phyloP scores from a whole-genome alignment of 2,329 filamentous ascomycete species.

The Amylocarpus encephaloides region DNA sequence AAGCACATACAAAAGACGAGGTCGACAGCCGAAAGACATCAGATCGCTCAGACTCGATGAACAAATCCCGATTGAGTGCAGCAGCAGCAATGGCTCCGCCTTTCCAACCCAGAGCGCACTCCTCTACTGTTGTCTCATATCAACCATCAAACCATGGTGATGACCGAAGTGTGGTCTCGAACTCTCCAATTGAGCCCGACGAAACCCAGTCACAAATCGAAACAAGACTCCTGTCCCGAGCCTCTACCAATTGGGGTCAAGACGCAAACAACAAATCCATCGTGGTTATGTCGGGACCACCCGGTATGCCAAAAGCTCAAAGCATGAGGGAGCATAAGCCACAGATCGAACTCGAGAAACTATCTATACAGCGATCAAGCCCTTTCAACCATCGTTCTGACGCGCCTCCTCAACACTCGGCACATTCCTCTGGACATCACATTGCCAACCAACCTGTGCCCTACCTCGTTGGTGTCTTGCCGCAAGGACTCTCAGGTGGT shows the following conservation, averaged over 20 bases:
- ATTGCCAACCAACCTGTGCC: slow-evolving; percentile 30
- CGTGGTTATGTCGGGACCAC: background rate
- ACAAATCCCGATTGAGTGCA: slow-evolving; percentile 26
- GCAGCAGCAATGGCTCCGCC: slow-evolving; percentile 31
- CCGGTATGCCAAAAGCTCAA: slow-evolving; percentile 8
- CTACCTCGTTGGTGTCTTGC: slow-evolving; percentile 50
- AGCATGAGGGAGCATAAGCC: slow-evolving; percentile 12
- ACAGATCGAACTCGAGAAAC: background rate
- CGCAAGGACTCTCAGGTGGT: slow-evolving; percentile 38
- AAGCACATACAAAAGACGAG: background rate
- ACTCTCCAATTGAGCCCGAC: background rate
- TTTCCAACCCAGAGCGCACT: slow-evolving; percentile 29
- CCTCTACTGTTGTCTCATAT: background rate
- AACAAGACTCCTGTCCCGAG: slow-evolving; percentile 17
- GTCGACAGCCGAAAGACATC: background rate
- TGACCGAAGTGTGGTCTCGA: background rate
- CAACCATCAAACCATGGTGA: slow-evolving; percentile 1
- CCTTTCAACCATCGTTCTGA: slow-evolving; percentile 16
- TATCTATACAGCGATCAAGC: slow-evolving; percentile 13
- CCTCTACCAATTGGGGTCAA: slow-evolving; percentile 20
- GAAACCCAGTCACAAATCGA: slow-evolving; percentile 19
- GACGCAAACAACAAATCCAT: background rate
- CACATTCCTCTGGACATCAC: background rate
- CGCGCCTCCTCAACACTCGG: background rate
- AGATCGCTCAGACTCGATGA: background rate